Percentiles rank a stretch among this genome's conserved stretches.
These are phyloP conservation scores for Withania somnifera DNA, from an alignment of 305 asterid genomes.

Conservation along the genomic window DNA sequence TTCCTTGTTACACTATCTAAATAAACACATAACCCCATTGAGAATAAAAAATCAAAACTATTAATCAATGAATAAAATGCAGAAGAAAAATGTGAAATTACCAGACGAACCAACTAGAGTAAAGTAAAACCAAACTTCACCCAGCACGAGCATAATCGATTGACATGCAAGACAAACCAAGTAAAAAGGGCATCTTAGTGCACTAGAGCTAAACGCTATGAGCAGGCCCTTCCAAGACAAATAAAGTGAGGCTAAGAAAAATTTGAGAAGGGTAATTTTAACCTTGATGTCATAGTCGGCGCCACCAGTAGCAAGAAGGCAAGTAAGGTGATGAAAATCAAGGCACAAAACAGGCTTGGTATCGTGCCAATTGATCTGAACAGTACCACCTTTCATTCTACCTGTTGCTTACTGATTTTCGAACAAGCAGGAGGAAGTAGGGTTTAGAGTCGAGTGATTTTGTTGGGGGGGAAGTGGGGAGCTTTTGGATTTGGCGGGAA, in stretches of 20 bases:
- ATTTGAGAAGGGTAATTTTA: not conserved
- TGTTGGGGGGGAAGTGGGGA: too few species aligned
- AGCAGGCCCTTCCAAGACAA: too few species aligned
- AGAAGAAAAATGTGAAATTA: not conserved
- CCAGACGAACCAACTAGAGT: not conserved
- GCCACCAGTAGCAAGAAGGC: constrained; percentile 84
- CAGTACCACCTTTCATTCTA: constrained; percentile 78
- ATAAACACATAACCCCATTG: not conserved
- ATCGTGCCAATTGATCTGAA: constrained; percentile 96
- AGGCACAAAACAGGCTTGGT: constrained; percentile 88
- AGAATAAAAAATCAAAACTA: not conserved
- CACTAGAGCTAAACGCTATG: too few species aligned
- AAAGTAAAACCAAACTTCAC: not conserved
- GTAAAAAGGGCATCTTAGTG: too few species aligned
- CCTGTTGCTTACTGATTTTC: not conserved
- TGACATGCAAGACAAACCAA: not conserved
- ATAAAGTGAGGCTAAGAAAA: not conserved
- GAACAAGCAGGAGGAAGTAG: too few species aligned
- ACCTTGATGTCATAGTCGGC: constrained; percentile 97
- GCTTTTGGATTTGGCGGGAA: too few species aligned
- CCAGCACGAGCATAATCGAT: not conserved
- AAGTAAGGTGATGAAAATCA: constrained; percentile 72
- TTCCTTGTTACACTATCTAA: not conserved
- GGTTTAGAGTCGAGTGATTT: too few species aligned
- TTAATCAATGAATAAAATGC: not conserved